These are phyloP conservation scores for Zygoascus biomembranicola DNA, from an alignment of 805 yeast genomes.

Conservation along the genomic window DNA sequence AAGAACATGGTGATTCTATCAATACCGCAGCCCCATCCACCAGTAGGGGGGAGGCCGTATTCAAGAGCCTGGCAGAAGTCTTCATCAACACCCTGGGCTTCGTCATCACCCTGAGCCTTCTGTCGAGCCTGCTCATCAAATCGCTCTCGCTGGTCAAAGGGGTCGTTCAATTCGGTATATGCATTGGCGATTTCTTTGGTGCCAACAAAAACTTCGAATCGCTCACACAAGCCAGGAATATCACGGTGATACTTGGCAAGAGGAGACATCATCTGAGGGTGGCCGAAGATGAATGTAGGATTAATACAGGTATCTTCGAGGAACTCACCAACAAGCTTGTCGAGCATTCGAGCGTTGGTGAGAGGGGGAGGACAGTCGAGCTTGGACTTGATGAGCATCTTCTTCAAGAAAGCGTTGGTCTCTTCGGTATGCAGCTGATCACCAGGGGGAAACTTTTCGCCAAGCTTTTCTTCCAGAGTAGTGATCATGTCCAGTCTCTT, in stretches of 20 bases:
- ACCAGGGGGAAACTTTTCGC: slow-evolving; percentile 91
- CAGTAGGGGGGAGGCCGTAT: slow-evolving; percentile 98
- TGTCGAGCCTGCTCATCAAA: slow-evolving; percentile 99
- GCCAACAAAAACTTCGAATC: slow-evolving; percentile 97
- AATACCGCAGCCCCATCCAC: slow-evolving; percentile 99
- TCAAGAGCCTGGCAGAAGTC: slow-evolving; percentile 95
- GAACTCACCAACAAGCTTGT: slow-evolving; percentile 92
- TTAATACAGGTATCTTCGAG: slow-evolving; percentile 84
- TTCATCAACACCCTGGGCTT: slow-evolving; percentile 95
- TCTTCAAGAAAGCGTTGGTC: slow-evolving; percentile 84
- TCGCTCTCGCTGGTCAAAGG: slow-evolving; percentile 95
- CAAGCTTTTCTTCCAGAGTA: slow-evolving; percentile 78
- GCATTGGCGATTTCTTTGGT: slow-evolving; percentile 98
- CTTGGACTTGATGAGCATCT: slow-evolving; percentile 66
- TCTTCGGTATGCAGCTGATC: slow-evolving; percentile 90
- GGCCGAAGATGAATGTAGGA: slow-evolving; percentile 97
- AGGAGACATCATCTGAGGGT: slow-evolving; percentile 99
- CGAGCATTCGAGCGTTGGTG: slow-evolving; percentile 98
- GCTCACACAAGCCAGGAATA: slow-evolving; percentile 90
- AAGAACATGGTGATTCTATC: slow-evolving; percentile 97
- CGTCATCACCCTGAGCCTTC: slow-evolving; percentile 98
- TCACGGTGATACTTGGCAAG: slow-evolving; percentile 93
- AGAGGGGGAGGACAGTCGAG: slow-evolving; percentile 86
- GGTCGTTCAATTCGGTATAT: slow-evolving; percentile 97
- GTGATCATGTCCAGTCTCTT: slow-evolving; percentile 97